Evolutionary conservation across 495 filamentous ascomycete species (phyloP).

Genomic region (Hypoxylon cercidicola): DNA sequence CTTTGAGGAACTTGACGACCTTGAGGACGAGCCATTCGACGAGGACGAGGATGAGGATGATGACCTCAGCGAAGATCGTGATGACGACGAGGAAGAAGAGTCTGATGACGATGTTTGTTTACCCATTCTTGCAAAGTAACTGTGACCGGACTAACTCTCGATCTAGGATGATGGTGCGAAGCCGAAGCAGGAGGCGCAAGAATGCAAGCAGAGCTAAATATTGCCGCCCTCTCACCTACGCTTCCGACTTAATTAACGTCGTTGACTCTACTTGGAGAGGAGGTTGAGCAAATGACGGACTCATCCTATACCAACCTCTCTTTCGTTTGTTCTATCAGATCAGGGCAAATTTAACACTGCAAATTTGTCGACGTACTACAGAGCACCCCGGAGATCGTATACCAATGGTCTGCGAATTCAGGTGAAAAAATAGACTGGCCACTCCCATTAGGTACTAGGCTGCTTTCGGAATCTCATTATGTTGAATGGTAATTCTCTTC

Average conservation of each 20-base stretch:
- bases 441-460: slow-evolving; percentile 41
- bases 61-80: slow-evolving; percentile 79
- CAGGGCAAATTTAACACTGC: slow-evolving; percentile 34
- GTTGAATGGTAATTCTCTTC: slow-evolving; percentile 45
- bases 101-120: slow-evolving; percentile 90
- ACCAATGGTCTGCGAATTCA: slow-evolving; percentile 40
- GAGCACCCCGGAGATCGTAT: slow-evolving; percentile 15
- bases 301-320: slow-evolving; percentile 17
- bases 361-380: slow-evolving; percentile 37
- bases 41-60: slow-evolving; percentile 92
- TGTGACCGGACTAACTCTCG: slow-evolving; percentile 46
- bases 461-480: slow-evolving; percentile 47
- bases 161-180: slow-evolving; percentile 89
- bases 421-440: slow-evolving; percentile 48
- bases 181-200: slow-evolving; percentile 97
- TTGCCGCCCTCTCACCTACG: slow-evolving; percentile 5
- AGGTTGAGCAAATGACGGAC: slow-evolving; percentile 20
- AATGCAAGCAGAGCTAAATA: slow-evolving; percentile 98
- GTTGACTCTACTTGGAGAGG: slow-evolving; percentile 17
- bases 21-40: slow-evolving; percentile 84
- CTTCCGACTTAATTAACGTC: slow-evolving; percentile 30
- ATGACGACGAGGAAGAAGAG: slow-evolving; percentile 87
- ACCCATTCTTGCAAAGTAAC: slow-evolving; percentile 12
- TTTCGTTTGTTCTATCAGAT: slow-evolving; percentile 28
- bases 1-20: slow-evolving; percentile 93